Base-by-base conservation (phyloP, 1,284 basidiomycete genomes). In the Rhizopogon parksii region DNA sequence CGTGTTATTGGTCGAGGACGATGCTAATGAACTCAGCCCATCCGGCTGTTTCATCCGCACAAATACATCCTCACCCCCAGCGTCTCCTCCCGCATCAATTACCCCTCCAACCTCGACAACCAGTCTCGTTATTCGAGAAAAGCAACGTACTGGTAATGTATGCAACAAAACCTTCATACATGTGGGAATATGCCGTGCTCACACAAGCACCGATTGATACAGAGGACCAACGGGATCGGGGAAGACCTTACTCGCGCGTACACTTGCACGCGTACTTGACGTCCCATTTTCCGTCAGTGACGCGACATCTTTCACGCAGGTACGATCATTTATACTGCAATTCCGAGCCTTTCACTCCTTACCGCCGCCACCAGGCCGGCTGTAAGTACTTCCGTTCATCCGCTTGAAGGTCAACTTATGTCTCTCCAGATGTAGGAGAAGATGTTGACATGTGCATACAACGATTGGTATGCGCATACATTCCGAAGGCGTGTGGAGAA, bases 371-470 rank as follows among this genome's bases (percentile, higher is more conserved):
- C 38, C 52, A 89, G 86, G 88, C 88, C 17, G 88, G 88, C 68
- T 91, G 87, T 89, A 57, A 66, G 87, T 78, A 36, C 52, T 37
- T 19, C 25, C 34, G 55, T 35, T 47, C 19, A 24, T 46, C 30
- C 42, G 4, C 46, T 47, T 30, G 53, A 17, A 14, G 46, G 40
- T 51, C 17, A 50, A 39, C 55, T 62, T 35, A 61, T 45, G n/a
- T 50, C n/a, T 35, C 40, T 49, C 21, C 60, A 94, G 91, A 95
- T 68, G 90, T 96, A 36, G 93, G 93, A 57, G 94, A 95, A 61
- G 94, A 96, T 63, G 94, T 95, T 2, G 94, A 96, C 56, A 88
- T 86, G 73, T 86, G 88, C 45, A 82, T 96, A 32, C 83, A 92
- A 52, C 77, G 93, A 54, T 70, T 96, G 56, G 88, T 86, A 58